Evolutionary conservation across 805 yeast species (phyloP).

Genomic region (Myxozyma mucilagina): DNA sequence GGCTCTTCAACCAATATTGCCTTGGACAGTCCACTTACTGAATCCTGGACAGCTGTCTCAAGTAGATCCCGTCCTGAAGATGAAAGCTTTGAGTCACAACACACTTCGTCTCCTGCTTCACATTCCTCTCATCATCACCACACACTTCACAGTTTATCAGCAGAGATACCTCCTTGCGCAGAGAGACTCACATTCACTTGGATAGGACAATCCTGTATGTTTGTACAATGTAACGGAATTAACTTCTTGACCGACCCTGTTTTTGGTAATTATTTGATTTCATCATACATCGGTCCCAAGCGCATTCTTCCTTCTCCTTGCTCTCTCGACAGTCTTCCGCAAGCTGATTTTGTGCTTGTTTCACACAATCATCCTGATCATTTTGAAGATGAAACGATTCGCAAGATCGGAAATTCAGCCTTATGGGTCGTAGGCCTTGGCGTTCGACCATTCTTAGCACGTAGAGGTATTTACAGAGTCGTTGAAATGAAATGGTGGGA

Average conservation of each 20-base stretch:
- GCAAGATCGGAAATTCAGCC: conserved; percentile 55
- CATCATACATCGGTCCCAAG: conserved; percentile 72
- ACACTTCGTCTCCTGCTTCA: neutral
- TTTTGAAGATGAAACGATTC: conserved; percentile 64
- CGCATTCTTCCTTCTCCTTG: conserved; percentile 81
- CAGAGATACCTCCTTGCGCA: conserved; percentile 40
- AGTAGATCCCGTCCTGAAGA: conserved; percentile 1
- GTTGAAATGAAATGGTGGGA: conserved; percentile 96
- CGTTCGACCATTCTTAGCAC: conserved; percentile 57
- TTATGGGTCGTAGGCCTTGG: conserved; percentile 91
- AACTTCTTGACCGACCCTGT: conserved; percentile 85
- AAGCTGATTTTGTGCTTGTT: conserved; percentile 71
- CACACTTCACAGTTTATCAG: neutral
- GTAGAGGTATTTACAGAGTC: conserved; percentile 59
- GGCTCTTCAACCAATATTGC: conserved; percentile 28
- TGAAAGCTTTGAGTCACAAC: conserved; percentile 1
- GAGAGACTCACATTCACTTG: conserved; percentile 72
- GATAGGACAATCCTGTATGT: conserved; percentile 90
- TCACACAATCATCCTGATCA: conserved; percentile 97
- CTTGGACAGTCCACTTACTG: conserved; percentile 17
- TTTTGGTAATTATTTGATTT: conserved; percentile 63
- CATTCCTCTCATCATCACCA: neutral
- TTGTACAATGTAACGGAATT: conserved; percentile 67
- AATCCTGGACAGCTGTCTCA: conserved; percentile 27
- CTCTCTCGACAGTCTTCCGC: conserved; percentile 59